Conservation (phyloP, 305 asterid species). For the Fraxinus floribunda region DNA sequence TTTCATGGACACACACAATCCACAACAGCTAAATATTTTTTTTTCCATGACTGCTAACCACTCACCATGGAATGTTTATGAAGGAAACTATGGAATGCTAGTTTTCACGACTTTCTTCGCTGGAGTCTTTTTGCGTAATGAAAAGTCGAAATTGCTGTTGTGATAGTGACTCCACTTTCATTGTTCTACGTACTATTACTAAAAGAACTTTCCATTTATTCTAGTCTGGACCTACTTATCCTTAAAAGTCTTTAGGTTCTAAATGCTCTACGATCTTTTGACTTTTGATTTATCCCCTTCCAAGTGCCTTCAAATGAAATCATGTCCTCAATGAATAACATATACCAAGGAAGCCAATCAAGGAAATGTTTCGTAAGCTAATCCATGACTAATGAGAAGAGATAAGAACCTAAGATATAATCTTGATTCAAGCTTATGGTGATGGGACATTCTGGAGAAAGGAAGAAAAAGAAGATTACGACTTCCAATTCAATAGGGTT, state of each 20-base stretch:
- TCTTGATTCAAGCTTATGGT: not conserved
- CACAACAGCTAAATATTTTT: not conserved
- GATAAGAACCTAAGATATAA: not conserved
- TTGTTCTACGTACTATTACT: not conserved
- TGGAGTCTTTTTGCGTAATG: not conserved
- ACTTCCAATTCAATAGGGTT: not conserved
- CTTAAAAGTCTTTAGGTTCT: not conserved
- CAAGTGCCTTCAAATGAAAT: not conserved
- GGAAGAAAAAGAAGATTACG: not conserved
- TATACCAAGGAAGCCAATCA: not conserved
- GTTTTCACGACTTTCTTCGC: not conserved
- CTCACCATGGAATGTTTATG: not conserved
- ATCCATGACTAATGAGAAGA: not conserved
- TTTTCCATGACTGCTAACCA: not conserved
- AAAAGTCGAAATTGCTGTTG: not conserved
- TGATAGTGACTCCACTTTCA: not conserved
- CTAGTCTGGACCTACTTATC: not conserved
- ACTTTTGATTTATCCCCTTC: not conserved
- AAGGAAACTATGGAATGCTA: not conserved
- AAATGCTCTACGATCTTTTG: not conserved
- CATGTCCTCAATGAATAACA: not conserved
- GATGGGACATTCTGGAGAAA: not conserved
- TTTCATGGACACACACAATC: not conserved
- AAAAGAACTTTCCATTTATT: not conserved
- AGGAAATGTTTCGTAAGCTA: not conserved